These are phyloP conservation scores for Nannizziopsis arthrosporioides DNA, from an alignment of 2,329 filamentous ascomycete genomes.

Conservation along the genomic window DNA sequence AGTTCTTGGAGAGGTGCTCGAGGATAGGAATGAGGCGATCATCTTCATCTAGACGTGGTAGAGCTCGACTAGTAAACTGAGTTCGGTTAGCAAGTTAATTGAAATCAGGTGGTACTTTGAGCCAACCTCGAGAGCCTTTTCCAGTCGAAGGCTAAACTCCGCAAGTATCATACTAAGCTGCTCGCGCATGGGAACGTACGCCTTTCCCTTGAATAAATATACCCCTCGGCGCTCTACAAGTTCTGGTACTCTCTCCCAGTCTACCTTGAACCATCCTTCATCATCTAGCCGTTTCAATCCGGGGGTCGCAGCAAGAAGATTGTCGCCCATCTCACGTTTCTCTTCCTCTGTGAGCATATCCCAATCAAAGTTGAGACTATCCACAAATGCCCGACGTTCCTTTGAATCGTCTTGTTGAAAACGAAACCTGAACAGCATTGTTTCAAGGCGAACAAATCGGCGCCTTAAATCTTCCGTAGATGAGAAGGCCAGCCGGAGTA, in stretches of 20 bases:
- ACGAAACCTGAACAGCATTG: conserved; percentile 74
- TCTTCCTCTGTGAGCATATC: conserved; percentile 71
- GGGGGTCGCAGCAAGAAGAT: conserved; percentile 49
- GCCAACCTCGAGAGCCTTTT: conserved; percentile 67
- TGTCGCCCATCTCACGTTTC: conserved; percentile 52
- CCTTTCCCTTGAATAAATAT: conserved; percentile 67
- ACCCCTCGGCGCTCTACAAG: conserved; percentile 70
- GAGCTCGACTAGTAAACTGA: conserved; percentile 73
- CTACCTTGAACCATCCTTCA: conserved; percentile 88
- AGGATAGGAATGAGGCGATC: conserved; percentile 71
- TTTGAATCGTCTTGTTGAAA: conserved; percentile 62
- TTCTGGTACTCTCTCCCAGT: conserved; percentile 88
- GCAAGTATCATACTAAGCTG: conserved; percentile 80
- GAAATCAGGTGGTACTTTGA: neutral
- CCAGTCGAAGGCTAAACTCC: conserved; percentile 70
- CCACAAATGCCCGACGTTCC: conserved; percentile 67
- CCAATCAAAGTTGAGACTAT: conserved; percentile 69
- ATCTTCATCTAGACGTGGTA: conserved; percentile 90
- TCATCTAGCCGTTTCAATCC: conserved; percentile 51
- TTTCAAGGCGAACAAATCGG: conserved; percentile 77
- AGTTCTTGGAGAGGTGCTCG: conserved; percentile 83
- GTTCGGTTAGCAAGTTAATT: neutral
- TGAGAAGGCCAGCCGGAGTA: conserved; percentile 82
- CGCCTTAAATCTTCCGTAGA: conserved; percentile 80
- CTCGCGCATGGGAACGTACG: conserved; percentile 78